These are phyloP conservation scores for Cardamine occulta DNA, from an alignment of 345 rosid species.

Conservation along the genomic window DNA sequence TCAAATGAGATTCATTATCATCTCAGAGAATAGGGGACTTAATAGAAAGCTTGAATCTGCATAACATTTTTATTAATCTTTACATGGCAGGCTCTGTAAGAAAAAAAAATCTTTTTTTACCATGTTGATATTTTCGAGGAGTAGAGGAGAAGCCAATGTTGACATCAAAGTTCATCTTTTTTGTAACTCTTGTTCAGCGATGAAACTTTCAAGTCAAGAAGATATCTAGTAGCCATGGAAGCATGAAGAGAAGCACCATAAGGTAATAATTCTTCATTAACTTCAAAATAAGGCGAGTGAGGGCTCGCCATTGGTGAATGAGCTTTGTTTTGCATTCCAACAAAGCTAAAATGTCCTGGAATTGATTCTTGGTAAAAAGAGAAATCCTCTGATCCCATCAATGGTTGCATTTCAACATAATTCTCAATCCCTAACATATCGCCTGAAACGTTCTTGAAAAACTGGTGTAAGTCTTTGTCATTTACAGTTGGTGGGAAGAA, in stretches of 20 bases:
- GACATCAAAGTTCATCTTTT: slow-evolving; percentile 64
- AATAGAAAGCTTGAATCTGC: slow-evolving; percentile 19
- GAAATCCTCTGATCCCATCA: slow-evolving; percentile 95
- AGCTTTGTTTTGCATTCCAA: slow-evolving; percentile 68
- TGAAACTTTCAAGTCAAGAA: slow-evolving; percentile 50
- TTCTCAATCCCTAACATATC: slow-evolving; percentile 67
- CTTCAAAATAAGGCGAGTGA: slow-evolving; percentile 64
- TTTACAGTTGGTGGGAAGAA: slow-evolving; percentile 78
- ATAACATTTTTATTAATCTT: slow-evolving; percentile 35
- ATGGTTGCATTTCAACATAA: slow-evolving; percentile 59
- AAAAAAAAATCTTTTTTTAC: neutral
- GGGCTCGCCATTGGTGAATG: slow-evolving; percentile 41
- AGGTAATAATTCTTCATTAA: slow-evolving; percentile 78
- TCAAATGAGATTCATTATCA: slow-evolving; percentile 8
- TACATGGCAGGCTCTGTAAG: slow-evolving; percentile 36
- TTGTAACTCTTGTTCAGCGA: slow-evolving; percentile 34
- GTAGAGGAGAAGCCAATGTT: slow-evolving; percentile 16
- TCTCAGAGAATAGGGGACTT: neutral
- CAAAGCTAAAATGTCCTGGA: slow-evolving; percentile 73
- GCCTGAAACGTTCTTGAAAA: slow-evolving; percentile 59
- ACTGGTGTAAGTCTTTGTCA: slow-evolving; percentile 54
- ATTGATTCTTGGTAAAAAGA: slow-evolving; percentile 74
- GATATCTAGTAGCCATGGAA: slow-evolving; percentile 70
- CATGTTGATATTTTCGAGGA: slow-evolving; percentile 31
- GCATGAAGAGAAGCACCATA: slow-evolving; percentile 95